Evolutionary conservation across 225 moss, liverwort and hornwort species (phyloP).

Genomic region (Straminergon stramineum): DNA sequence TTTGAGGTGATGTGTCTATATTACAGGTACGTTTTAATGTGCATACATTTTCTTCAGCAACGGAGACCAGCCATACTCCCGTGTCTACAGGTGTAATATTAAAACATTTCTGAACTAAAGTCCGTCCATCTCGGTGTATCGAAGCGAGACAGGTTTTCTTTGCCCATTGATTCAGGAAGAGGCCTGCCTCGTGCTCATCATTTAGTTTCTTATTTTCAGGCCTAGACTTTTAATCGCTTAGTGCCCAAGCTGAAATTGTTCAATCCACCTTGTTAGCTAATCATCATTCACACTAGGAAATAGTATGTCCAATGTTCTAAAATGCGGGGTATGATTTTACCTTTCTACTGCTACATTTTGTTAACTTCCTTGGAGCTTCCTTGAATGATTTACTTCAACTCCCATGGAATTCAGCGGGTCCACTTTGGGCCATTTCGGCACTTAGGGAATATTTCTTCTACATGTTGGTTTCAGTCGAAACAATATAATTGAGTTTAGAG

Average conservation of each 20-base stretch:
- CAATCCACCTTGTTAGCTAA: neutral
- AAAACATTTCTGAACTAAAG: neutral
- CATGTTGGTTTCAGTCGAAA: neutral
- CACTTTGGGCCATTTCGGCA: neutral
- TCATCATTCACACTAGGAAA: neutral
- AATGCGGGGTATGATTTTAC: neutral
- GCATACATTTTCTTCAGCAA: slow-evolving; percentile 98
- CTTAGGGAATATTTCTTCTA: neutral
- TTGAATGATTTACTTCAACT: neutral
- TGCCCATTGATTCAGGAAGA: neutral
- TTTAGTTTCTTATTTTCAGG: neutral
- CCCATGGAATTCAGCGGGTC: neutral
- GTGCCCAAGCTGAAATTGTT: neutral
- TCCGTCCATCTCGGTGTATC: neutral
- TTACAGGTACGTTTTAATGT: slow-evolving; percentile 92
- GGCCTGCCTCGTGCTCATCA: neutral
- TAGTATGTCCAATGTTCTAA: neutral
- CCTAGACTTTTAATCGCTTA: neutral
- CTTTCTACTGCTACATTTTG: neutral
- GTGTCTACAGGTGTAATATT: slow-evolving; percentile 69
- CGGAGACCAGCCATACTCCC: slow-evolving; percentile 92
- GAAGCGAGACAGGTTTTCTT: neutral
- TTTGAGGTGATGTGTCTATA: neutral
- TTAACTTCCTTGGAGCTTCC: neutral
- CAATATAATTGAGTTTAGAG: neutral